Base-by-base conservation (phyloP, 2,329 filamentous ascomycete genomes). In the Aspergillus awamori region DNA sequence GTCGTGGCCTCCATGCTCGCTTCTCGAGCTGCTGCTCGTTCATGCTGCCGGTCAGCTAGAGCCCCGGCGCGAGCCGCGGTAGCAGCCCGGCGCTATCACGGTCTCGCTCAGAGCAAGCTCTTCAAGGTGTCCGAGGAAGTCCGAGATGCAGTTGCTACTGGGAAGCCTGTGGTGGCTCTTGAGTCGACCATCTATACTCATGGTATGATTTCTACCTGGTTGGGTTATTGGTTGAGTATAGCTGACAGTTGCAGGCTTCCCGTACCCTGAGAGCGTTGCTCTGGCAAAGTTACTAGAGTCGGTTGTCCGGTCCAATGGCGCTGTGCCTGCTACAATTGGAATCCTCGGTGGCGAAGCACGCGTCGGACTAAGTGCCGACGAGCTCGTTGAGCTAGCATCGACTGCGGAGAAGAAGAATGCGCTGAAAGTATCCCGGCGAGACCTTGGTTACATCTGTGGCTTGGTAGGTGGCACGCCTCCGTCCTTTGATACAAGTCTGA, bases 131-230 rank as follows among this genome's bases (percentile, higher is more conserved):
- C 92, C 1, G 89, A 94, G 54, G 94, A 98, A 77, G 89, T 99
- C 11, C 81, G 83, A 56, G 87, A 92, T 72, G 94, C 93, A 41
- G 76, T 97, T 52, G 82, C 86, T 45, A 85, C 86, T 11, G 87
- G 88, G 59, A 88, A 87, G 70, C 94, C 95, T 0, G 89, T 99
- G 4, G 93, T 99, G 10, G 95, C 94, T 15, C 84, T 99, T 4
- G 95, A 99, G 77, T 93, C 92, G 2, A 97, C 95, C 4, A 98
- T 99, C 69, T 98, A 99, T 77, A 99, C 95, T 1, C 95, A 99
- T 78, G 93, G 93, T 82, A 76, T 30, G 55, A 41, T 28, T 11
- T 5, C n/a, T 20, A 22, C 15, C 39, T 26, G 15, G 15, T n/a
- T 20, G 7, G 17, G 20, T 20, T 2, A 20, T 22, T 26, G 26